Conservation (phyloP, 805 yeast genomes). For the Millerozyma acaciae region DNA sequence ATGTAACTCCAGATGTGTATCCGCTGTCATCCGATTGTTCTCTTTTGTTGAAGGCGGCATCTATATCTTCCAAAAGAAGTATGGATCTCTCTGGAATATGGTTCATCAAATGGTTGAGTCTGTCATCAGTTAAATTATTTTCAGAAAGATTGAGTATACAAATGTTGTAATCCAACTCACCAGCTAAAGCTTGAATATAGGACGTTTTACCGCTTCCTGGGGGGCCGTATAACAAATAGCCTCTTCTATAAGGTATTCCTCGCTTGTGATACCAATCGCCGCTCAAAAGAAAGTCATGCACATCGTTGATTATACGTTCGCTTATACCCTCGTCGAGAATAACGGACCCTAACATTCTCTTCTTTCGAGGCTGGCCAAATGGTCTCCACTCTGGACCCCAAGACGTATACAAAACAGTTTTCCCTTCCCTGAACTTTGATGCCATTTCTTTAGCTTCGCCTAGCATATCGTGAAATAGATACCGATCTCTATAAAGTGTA, state of each 20-base stretch:
- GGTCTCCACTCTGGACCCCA: constrained; percentile 99
- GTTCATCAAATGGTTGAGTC: constrained; percentile 93
- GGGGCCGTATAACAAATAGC: constrained; percentile 91
- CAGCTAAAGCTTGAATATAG: constrained; percentile 94
- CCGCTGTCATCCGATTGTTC: constrained; percentile 75
- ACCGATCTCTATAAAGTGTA: constrained; percentile 78
- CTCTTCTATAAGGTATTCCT: constrained; percentile 97
- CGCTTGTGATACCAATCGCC: constrained; percentile 92
- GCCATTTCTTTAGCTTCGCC: constrained; percentile 85
- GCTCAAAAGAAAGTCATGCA: constrained; percentile 70
- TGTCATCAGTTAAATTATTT: constrained; percentile 86
- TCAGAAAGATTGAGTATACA: constrained; percentile 91
- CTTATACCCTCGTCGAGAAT: constrained; percentile 75
- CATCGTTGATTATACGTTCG: constrained; percentile 64
- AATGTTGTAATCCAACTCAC: constrained; percentile 91
- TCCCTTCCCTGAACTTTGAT: constrained; percentile 78
- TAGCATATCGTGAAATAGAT: constrained; percentile 63
- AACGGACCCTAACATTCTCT: constrained; percentile 80
- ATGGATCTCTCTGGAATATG: constrained; percentile 90
- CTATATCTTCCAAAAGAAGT: constrained; percentile 84
- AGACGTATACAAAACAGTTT: constrained; percentile 87
- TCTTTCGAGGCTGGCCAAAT: constrained; percentile 91
- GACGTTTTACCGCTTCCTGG: constrained; percentile 98
- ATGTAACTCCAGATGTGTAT: constrained; percentile 84
- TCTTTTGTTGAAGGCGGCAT: constrained; percentile 89